phyloP scores from a whole-genome alignment of 139 green algal species.

The Coccomyxa sp. region DNA sequence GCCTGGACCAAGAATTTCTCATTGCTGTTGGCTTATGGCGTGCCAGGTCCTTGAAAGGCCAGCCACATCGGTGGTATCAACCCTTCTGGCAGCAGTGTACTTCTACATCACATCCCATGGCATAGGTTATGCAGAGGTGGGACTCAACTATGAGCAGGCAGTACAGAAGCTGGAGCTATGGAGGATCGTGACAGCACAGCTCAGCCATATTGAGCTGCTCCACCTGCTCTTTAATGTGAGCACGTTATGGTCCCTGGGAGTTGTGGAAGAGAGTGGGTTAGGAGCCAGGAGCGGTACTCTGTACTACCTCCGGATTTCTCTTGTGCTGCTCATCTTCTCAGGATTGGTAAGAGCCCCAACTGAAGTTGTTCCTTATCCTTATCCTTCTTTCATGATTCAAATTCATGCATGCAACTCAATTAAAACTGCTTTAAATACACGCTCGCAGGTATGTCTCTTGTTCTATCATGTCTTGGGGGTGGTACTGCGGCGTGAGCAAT shows the following conservation, averaged over 20 bases:
- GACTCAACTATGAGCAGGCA: constrained; percentile 53
- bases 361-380: neutral
- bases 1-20: no score
- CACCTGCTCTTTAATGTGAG: constrained; percentile 68
- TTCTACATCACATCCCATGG: constrained; percentile 27
- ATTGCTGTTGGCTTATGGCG: no score
- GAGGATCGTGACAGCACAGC: constrained; percentile 28
- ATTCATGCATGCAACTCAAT: neutral
- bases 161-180: constrained; percentile 47
- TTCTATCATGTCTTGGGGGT: constrained; percentile 43
- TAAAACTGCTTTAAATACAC: no score
- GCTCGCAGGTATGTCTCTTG: constrained; percentile 29
- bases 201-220: constrained; percentile 54
- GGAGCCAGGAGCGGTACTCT: constrained; percentile 7
- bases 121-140: constrained; percentile 47
- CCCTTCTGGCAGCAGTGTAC: constrained; percentile 18
- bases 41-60: neutral
- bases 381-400: neutral
- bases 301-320: constrained; percentile 44
- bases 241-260: constrained; percentile 54
- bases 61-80: neutral
- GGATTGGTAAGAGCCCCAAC: constrained; percentile 6
- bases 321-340: constrained; percentile 46
- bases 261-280: constrained; percentile 15
- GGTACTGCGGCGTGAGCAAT: constrained; percentile 23